Percentiles rank a stretch among this genome's conserved stretches.
Evolutionary conservation across 1,284 basidiomycete species (phyloP).

Genomic region (Porogramme epimiltina): DNA sequence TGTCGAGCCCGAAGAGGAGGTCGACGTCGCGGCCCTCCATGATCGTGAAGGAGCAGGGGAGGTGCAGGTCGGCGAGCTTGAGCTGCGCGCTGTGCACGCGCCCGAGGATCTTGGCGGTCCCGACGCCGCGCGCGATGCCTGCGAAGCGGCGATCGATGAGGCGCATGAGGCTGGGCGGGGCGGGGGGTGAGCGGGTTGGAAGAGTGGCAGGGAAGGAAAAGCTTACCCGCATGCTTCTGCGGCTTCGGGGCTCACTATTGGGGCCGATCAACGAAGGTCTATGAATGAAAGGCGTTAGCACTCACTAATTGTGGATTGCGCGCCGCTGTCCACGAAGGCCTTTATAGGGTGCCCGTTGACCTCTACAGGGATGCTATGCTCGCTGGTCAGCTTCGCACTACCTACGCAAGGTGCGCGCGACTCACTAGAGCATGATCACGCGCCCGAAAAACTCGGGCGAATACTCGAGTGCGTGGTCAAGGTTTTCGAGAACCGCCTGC

Average conservation of each 20-base stretch:
- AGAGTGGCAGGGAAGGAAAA: neutral
- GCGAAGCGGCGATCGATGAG: conserved; percentile 87
- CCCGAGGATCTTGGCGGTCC: conserved; percentile 93
- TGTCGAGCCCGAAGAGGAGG: conserved; percentile 94
- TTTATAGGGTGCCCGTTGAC: conserved; percentile 91
- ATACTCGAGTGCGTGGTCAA: conserved; percentile 90
- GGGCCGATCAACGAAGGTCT: conserved; percentile 12
- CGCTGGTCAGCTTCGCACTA: conserved; percentile 1
- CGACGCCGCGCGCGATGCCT: conserved; percentile 94
- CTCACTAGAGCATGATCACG: conserved; percentile 96
- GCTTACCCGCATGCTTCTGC: conserved; percentile 89
- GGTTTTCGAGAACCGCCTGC: conserved; percentile 88
- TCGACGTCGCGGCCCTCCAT: conserved; percentile 96
- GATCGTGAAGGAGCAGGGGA: conserved; percentile 94
- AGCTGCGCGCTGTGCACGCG: conserved; percentile 93
- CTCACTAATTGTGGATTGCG: conserved; percentile 95
- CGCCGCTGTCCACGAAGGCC: conserved; percentile 98
- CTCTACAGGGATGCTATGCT: conserved; percentile 75
- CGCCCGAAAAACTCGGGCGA: conserved; percentile 92
- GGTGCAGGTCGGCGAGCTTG: conserved; percentile 80
- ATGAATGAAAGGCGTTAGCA: conserved; percentile 13
- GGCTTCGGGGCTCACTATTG: conserved; percentile 88
- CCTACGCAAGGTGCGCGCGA: conserved; percentile 10
- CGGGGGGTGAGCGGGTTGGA: neutral
- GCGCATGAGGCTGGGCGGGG: conserved; percentile 71